phyloP scores from a whole-genome alignment of 495 filamentous ascomycete species.

The Bacidia rubella region DNA sequence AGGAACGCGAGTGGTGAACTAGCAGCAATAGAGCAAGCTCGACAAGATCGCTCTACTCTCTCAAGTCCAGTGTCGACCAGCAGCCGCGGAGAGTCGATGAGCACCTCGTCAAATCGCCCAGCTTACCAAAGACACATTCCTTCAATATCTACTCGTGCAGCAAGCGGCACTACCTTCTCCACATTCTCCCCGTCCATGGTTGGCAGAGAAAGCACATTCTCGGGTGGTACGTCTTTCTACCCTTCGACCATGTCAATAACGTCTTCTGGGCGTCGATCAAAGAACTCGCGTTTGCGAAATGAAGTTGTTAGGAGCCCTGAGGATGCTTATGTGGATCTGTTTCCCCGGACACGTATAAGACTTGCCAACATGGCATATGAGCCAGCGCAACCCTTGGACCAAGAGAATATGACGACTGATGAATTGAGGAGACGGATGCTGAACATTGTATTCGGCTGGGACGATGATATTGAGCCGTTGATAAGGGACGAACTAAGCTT shows the following conservation, averaged over 20 bases:
- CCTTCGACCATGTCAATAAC: constrained; percentile 46
- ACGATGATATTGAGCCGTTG: constrained; percentile 67
- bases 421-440: constrained; percentile 86
- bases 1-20: constrained; percentile 27
- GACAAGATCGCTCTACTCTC: constrained; percentile 41
- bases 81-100: constrained; percentile 51
- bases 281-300: constrained; percentile 62
- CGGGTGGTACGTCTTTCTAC: constrained; percentile 18
- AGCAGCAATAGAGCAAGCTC: constrained; percentile 30
- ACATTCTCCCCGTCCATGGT: constrained; percentile 21
- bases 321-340: constrained; percentile 41
- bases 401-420: constrained; percentile 58
- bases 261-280: constrained; percentile 50
- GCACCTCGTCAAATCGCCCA: constrained; percentile 33
- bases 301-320: constrained; percentile 61
- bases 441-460: constrained; percentile 89
- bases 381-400: constrained; percentile 46
- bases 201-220: constrained; percentile 19
- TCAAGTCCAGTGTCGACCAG: constrained; percentile 49
- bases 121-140: constrained; percentile 21
- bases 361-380: constrained; percentile 71
- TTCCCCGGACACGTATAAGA: constrained; percentile 56
- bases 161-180: constrained; percentile 32
- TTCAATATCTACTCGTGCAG: constrained; percentile 26
- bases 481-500: constrained; percentile 73